Evolutionary conservation across 1,139 yeast species (phyloP).

Genomic region (Keqinozyma sinolaborantium): DNA sequence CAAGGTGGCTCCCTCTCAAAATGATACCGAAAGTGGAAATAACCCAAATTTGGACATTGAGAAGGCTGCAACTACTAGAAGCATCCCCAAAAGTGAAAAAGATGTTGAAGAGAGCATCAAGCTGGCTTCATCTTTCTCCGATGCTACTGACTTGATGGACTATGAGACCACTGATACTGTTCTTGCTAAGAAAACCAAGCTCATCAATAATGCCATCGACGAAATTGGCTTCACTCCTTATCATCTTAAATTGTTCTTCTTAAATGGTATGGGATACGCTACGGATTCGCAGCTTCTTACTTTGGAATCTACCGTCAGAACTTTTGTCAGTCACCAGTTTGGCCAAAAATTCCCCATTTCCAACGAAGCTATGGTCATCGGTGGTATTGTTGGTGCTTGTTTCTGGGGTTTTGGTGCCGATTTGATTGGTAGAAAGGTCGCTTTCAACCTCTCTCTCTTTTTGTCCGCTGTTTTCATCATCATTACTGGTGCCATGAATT

Average conservation of each 20-base stretch:
- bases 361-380: constrained; percentile 29
- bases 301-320: constrained; percentile 34
- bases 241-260: constrained; percentile 33
- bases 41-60: background rate
- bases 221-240: constrained; percentile 36
- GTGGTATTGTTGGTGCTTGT: constrained; percentile 54
- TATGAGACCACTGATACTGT: constrained; percentile 22
- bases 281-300: constrained; percentile 56
- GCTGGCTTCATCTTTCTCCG: constrained; percentile 9
- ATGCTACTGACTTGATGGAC: constrained; percentile 19
- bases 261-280: constrained; percentile 63
- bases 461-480: constrained; percentile 50
- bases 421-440: constrained; percentile 49
- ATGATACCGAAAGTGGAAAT: background rate
- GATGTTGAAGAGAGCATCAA: constrained; percentile 10
- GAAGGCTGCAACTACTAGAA: background rate
- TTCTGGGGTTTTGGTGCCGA: constrained; percentile 61
- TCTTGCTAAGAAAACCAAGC: constrained; percentile 22
- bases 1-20: too few relatives aligned
- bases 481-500: constrained; percentile 49
- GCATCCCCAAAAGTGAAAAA: constrained; percentile 6
- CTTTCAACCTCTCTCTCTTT: constrained; percentile 52
- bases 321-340: constrained; percentile 41
- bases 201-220: constrained; percentile 31
- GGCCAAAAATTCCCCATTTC: constrained; percentile 29